Evolutionary conservation across 306 rosid species (phyloP), one percentile per base, ranked within the genome.

Genomic region (Mimosa bimucronata): DNA sequence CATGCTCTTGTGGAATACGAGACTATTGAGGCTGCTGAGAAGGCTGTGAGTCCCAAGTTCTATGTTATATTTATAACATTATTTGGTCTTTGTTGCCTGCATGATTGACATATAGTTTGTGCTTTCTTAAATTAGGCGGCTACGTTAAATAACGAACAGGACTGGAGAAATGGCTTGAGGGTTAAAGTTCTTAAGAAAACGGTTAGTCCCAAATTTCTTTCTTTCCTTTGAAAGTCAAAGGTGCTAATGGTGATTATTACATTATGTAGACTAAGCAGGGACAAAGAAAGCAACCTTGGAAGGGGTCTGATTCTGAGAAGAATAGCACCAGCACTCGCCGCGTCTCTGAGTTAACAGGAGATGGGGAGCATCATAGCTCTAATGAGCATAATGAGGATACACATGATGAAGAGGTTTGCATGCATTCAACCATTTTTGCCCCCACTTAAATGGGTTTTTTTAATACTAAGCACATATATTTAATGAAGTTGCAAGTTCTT

Each of bases 81-180:
- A 19, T 42, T 44, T 71, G 52, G 52, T 60, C 68, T 83, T 18
- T 48, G 28, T 79, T 58, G 60, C 61, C 73, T 12, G 53, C 61
- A 45, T 19, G 31, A 73, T 70, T 80, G 42, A 85, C 79, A 71
- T 26, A 57, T 70, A 50, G 41, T 55, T 29, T 69, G 37, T 44
- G 38, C 29, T 73, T 79, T 55, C 38, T 77, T 67, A 76, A 44
- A 25, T 76, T 80, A 96, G 99, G 98, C 86, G 83, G 90, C 91
- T 69, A 86, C 91, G 77, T 86, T 96, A 74, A 93, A 89, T 55
- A 77, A 96, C 65, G 92, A 90, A 78, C 84, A 81, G 83, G 98
- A 96, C 83, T 96, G 99, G 99, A 90, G 99, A 85, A 91, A 88
- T 86, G 94, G 99, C 88, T 82, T 96, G 98, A 91, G 83, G 21